Evolutionary conservation across 75 land plant genomes (phyloP).

Genomic region (Larix kaempferi): DNA sequence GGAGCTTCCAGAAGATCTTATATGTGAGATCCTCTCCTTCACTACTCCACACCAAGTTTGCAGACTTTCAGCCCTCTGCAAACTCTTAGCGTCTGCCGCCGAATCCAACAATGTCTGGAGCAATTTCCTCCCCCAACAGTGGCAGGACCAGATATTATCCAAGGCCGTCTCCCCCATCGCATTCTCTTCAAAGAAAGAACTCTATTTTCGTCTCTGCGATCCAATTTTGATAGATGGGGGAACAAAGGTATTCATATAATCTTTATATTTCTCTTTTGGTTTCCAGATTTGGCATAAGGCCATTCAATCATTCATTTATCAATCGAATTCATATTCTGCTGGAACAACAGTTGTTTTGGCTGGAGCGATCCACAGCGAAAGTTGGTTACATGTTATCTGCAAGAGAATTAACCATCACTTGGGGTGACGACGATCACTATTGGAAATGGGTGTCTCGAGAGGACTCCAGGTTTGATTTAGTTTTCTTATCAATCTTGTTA

Average conservation of each 20-base stretch:
- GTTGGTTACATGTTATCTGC: constrained; percentile 38
- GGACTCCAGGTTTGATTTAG: background rate
- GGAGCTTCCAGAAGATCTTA: constrained; percentile 35
- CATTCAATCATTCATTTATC: background rate
- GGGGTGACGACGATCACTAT: constrained; percentile 13
- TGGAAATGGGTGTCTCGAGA: background rate
- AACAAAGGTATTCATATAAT: constrained; percentile 1
- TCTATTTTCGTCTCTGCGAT: constrained; percentile 31
- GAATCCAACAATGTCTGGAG: constrained; percentile 45
- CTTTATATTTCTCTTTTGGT: background rate
- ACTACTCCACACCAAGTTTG: constrained; percentile 44
- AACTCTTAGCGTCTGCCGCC: constrained; percentile 15
- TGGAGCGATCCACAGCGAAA: constrained; percentile 26
- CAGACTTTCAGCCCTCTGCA: constrained; percentile 22
- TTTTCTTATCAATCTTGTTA: too few relatives aligned
- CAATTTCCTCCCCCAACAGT: constrained; percentile 39
- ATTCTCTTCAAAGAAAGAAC: constrained; percentile 39
- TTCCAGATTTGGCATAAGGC: background rate
- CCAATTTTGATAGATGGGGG: constrained; percentile 26
- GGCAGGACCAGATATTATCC: constrained; percentile 14
- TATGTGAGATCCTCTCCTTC: constrained; percentile 25
- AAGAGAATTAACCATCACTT: constrained; percentile 29
- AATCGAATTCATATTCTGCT: background rate
- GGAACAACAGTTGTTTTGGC: constrained; percentile 21
- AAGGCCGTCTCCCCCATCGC: constrained; percentile 19